Conservation (phyloP, 306 rosid genomes). For the Quillaja saponaria region DNA sequence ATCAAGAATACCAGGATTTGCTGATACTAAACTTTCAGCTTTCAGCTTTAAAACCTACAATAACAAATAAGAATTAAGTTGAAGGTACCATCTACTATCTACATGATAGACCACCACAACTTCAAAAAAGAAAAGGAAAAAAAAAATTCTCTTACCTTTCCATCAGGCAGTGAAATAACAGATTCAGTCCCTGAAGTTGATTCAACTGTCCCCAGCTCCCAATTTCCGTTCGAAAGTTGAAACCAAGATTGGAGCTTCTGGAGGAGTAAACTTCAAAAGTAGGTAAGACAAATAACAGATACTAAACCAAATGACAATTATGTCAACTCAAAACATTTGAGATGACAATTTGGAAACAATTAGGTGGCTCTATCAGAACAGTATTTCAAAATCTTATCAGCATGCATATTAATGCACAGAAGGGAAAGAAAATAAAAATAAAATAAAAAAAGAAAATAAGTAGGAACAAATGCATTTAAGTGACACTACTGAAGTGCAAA, state of each 20-base stretch:
- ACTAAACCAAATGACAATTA: constrained; percentile 12
- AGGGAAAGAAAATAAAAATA: neutral
- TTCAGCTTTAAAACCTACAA: constrained; percentile 72
- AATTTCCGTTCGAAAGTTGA: constrained; percentile 83
- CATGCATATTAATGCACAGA: constrained; percentile 10
- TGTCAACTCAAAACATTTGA: constrained; percentile 21
- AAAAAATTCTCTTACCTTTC: constrained; percentile 57
- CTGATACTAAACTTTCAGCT: constrained; percentile 72
- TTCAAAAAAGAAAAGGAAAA: constrained; percentile 1
- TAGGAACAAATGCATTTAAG: constrained; percentile 22
- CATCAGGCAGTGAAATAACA: constrained; percentile 69
- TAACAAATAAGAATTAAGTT: constrained; percentile 8
- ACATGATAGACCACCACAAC: neutral
- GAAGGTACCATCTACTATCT: neutral
- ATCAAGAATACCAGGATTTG: constrained; percentile 97
- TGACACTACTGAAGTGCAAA: constrained; percentile 14
- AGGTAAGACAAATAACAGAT: constrained; percentile 28
- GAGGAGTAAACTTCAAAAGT: constrained; percentile 39
- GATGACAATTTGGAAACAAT: constrained; percentile 16
- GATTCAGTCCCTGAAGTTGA: constrained; percentile 69
- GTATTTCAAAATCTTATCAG: constrained; percentile 3
- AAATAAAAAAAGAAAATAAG: constrained; percentile 9
- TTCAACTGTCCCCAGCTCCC: constrained; percentile 77
- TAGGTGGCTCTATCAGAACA: neutral
- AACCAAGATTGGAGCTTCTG: constrained; percentile 93